Evolutionary conservation across 139 green algal genomes (phyloP).

Genomic region (Cymbomonas tetramitiformis): DNA sequence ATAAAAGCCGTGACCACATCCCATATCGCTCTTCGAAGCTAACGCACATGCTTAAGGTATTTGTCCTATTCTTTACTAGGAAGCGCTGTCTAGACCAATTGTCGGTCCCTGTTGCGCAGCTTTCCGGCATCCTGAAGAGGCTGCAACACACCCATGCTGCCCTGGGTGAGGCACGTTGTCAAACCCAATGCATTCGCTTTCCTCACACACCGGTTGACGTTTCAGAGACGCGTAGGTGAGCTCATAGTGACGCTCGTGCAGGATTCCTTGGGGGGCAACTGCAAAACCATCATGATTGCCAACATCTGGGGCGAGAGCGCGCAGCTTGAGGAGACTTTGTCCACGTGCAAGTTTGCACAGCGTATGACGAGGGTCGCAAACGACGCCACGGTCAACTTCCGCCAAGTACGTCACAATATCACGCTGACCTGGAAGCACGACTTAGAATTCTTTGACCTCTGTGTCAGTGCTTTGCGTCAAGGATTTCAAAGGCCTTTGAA

Average conservation of each 20-base stretch:
- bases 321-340: conserved; percentile 51
- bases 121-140: conserved; percentile 44
- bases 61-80: too few species aligned
- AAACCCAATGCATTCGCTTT: too few species aligned
- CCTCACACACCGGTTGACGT: too few species aligned
- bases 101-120: too few species aligned
- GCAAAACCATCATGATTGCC: conserved; percentile 46
- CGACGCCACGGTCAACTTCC: conserved; percentile 35
- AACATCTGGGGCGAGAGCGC: conserved; percentile 43
- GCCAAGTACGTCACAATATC: too few species aligned
- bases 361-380: conserved; percentile 38
- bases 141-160: conserved; percentile 48
- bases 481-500: too few species aligned
- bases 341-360: conserved; percentile 52
- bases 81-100: too few species aligned
- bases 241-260: conserved; percentile 12
- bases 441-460: too few species aligned
- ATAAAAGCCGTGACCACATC: conserved; percentile 31
- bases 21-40: conserved; percentile 41
- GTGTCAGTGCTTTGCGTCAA: too few species aligned
- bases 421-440: too few species aligned
- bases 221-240: too few species aligned
- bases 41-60: conserved; percentile 55
- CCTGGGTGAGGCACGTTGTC: too few species aligned
- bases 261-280: conserved; percentile 55